Evolutionary conservation across 495 filamentous ascomycete species (phyloP).

Genomic region (Penicillium soppii): DNA sequence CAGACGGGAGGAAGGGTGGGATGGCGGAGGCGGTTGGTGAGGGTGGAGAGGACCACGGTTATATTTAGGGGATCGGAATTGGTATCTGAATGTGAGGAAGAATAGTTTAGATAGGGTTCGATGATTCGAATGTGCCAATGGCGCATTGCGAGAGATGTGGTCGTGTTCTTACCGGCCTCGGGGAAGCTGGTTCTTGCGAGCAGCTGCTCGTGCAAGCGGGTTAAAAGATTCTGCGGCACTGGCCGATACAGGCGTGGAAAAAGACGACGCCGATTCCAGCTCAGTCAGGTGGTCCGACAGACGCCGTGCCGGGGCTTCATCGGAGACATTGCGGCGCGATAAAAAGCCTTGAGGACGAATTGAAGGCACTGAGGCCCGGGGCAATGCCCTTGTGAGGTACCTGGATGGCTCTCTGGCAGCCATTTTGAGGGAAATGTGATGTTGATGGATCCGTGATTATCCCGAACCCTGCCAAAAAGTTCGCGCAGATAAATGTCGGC

Average conservation of each 20-base stretch:
- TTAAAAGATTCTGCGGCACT: slow-evolving; percentile 49
- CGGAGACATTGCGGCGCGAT: slow-evolving; percentile 49
- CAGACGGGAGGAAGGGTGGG: slow-evolving; percentile 80
- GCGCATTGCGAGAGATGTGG: slow-evolving; percentile 5
- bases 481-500: slow-evolving; percentile 19
- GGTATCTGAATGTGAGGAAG: slow-evolving; percentile 60
- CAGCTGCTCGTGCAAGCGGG: slow-evolving; percentile 52
- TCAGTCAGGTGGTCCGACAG: slow-evolving; percentile 34
- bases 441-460: slow-evolving; percentile 13
- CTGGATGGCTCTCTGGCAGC: slow-evolving; percentile 44
- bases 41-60: slow-evolving; percentile 92
- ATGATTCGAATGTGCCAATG: background rate
- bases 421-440: slow-evolving; percentile 31
- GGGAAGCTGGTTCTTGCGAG: slow-evolving; percentile 57
- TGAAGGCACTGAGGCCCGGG: slow-evolving; percentile 36
- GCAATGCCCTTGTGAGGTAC: slow-evolving; percentile 43
- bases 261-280: slow-evolving; percentile 38
- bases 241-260: slow-evolving; percentile 24
- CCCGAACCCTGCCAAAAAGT: slow-evolving; percentile 31
- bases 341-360: slow-evolving; percentile 34
- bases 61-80: slow-evolving; percentile 89
- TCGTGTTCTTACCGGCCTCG: slow-evolving; percentile 57
- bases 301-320: slow-evolving; percentile 36
- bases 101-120: slow-evolving; percentile 14
- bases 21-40: slow-evolving; percentile 78